Base-by-base conservation (phyloP, 2,329 filamentous ascomycete genomes). In the Tolypocladium guangdongense region DNA sequence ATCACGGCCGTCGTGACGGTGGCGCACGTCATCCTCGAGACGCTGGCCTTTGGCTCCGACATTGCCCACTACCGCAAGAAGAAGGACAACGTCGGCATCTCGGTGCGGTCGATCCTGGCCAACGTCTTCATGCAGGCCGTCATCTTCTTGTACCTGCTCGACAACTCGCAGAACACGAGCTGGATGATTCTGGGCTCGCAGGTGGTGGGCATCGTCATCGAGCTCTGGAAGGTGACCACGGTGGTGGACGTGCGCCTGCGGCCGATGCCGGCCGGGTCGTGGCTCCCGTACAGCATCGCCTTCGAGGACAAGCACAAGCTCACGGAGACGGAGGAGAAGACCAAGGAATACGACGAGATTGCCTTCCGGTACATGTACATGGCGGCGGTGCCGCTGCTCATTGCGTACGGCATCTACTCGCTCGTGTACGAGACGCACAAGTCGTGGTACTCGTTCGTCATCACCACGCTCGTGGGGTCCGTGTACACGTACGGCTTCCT, bases 111-210 rank as follows among this genome's bases (percentile, higher is more conserved):
- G 35, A 99, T 99, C 64, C 77, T 99, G 54, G 90, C 89, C 67
- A 99, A 97, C 65, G 91, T 97, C 57, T 91, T 97, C 70, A 99
- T 99, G 93, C 93, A 99, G 71, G 71, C 80, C 7, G 80, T 97
- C 65, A 96, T 99, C 70, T 95, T 99, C 80, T 78, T 99, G 47
- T 99, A 99, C 71, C 81, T 99, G 33, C 75, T 99, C 63, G 93
- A 99, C 74, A 97, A 99, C 75, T 95, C 90, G 60, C 90, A 96
- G 55, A 95, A 93, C 68, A 99, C 93, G 0, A 95, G 88, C 59
- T 99, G 92, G 92, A 97, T 99, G 90, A 97, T 99, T 62, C 77
- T 99, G 22, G 90, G 91, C 50, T 87, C 89, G 12, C 93, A 99
- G 73, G 93, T 87, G 22, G 83, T 95, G 57, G 90, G 91, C 50